A percentile compares a stretch with the other conserved stretches of the same genome.
Conservation (phyloP, 306 rosid genomes). For the Mimosa bimucronata region DNA sequence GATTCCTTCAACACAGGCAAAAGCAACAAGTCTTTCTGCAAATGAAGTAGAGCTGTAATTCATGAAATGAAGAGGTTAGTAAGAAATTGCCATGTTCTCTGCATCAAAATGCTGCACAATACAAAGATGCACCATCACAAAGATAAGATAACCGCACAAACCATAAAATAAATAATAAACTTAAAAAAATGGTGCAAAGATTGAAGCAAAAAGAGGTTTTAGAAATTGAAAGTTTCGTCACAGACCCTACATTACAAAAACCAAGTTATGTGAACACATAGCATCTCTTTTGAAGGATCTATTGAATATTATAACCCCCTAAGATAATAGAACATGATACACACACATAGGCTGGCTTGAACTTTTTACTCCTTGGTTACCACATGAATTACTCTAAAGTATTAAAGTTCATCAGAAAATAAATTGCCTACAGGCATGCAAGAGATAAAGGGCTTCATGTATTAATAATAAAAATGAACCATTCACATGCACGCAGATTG, state of each 20-base stretch:
- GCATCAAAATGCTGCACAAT: conserved; percentile 16
- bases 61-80: conserved; percentile 43
- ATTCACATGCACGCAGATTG: neutral
- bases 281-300: neutral
- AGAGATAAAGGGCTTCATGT: neutral
- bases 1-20: conserved; percentile 92
- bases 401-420: neutral
- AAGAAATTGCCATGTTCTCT: conserved; percentile 14
- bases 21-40: conserved; percentile 87
- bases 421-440: neutral
- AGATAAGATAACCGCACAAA: conserved; percentile 15
- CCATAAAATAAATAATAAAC: neutral
- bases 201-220: neutral
- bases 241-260: neutral
- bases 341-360: neutral
- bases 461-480: neutral
- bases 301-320: neutral
- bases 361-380: neutral
- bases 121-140: neutral
- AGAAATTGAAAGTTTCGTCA: neutral
- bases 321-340: neutral
- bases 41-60: conserved; percentile 71
- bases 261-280: neutral
- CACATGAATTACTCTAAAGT: neutral
- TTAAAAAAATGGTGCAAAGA: neutral